Percentiles rank a stretch among this genome's conserved stretches.
Conservation (phyloP, 306 rosid species). For the Begonia fuchsioides region DNA sequence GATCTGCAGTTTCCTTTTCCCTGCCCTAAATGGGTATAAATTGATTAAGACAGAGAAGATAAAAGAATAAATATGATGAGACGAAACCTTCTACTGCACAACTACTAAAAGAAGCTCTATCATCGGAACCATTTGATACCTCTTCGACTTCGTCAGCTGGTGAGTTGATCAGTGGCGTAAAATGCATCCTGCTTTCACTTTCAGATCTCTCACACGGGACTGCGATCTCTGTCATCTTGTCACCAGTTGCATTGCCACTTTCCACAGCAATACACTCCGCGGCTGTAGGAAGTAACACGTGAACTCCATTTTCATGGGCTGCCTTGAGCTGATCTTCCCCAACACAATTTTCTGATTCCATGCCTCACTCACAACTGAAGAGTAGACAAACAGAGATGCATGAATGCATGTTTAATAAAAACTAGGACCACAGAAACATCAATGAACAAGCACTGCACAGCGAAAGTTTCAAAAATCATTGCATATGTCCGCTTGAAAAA, state of each 20-base stretch:
- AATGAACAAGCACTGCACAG: background rate
- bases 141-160: constrained; percentile 29
- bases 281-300: constrained; percentile 14
- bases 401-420: background rate
- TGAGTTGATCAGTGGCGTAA: constrained; percentile 18
- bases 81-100: constrained; percentile 33
- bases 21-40: constrained; percentile 25
- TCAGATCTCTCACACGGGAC: constrained; percentile 28
- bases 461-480: background rate
- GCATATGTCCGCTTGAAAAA: background rate
- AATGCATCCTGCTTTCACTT: constrained; percentile 19
- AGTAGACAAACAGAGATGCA: constrained; percentile 22
- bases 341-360: constrained; percentile 45
- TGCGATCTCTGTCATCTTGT: constrained; percentile 14
- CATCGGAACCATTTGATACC: constrained; percentile 22
- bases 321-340: constrained; percentile 31
- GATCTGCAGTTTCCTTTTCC: constrained; percentile 23
- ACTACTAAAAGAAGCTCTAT: constrained; percentile 20
- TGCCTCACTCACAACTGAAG: constrained; percentile 18
- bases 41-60: constrained; percentile 7
- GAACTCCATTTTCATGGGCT: constrained; percentile 49
- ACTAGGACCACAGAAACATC: background rate
- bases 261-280: constrained; percentile 22
- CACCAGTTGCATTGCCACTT: constrained; percentile 11
- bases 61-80: background rate